Evolutionary conservation across 1,284 basidiomycete genomes (phyloP).

Genomic region (Sanghuangporus baumii): DNA sequence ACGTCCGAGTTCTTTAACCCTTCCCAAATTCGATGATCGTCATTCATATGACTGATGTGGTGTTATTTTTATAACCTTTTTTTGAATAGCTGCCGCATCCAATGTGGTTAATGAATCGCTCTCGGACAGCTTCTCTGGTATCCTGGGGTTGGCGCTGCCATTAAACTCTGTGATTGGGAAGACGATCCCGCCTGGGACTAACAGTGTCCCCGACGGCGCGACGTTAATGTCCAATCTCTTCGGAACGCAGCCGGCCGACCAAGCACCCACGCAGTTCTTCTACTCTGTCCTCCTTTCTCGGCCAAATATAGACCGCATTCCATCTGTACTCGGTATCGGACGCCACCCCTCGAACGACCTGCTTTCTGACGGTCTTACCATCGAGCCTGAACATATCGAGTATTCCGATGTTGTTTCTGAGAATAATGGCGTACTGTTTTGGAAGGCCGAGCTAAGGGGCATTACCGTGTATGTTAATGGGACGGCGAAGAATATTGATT

Average conservation of each 20-base stretch:
- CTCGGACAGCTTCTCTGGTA: slow-evolving; percentile 46
- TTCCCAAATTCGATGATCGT: neutral
- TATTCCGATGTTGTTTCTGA: slow-evolving; percentile 43
- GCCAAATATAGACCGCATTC: slow-evolving; percentile 50
- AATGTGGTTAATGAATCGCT: slow-evolving; percentile 50
- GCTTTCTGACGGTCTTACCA: slow-evolving; percentile 30
- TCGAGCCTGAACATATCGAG: slow-evolving; percentile 45
- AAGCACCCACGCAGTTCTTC: slow-evolving; percentile 54
- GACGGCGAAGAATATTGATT: slow-evolving; percentile 31
- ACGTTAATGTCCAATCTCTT: slow-evolving; percentile 60
- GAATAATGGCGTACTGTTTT: slow-evolving; percentile 40
- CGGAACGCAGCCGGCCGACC: slow-evolving; percentile 45
- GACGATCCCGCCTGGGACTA: slow-evolving; percentile 39
- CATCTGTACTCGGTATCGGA: slow-evolving; percentile 61
- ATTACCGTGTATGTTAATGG: slow-evolving; percentile 59
- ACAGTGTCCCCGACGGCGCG: slow-evolving; percentile 54
- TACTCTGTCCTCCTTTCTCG: slow-evolving; percentile 61
- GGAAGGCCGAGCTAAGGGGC: slow-evolving; percentile 50
- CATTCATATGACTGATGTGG: neutral
- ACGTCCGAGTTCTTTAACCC: neutral
- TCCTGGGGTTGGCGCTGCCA: slow-evolving; percentile 71
- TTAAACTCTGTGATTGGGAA: slow-evolving; percentile 54
- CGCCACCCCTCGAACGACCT: slow-evolving; percentile 43
- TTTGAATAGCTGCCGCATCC: slow-evolving; percentile 44
- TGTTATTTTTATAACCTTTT: neutral